Evolutionary conservation across 495 filamentous ascomycete species (phyloP), one percentile per base, ranked within the genome.

Genomic region (Neurospora sp.): DNA sequence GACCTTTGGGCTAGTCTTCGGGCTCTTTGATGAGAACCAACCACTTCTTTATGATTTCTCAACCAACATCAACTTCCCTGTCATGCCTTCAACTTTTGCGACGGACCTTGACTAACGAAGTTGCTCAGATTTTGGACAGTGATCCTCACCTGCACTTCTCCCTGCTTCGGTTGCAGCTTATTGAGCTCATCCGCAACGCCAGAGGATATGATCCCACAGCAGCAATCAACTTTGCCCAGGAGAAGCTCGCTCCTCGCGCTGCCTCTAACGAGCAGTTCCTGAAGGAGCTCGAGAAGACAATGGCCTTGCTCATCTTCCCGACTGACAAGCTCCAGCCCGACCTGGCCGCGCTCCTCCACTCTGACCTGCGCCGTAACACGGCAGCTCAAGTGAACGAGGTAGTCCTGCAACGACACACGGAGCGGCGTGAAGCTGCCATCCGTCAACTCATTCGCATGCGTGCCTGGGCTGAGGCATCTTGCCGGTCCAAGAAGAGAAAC

Each of bases 271-370:
- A 87, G 23, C 87, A 90, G 42, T 98, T 97, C 76, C 85, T 97
- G 9, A 88, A 92, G 73, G 94, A 97, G 75, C 87, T 99, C 23
- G 96, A 99, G 81, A 88, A 90, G 74, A 97, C 96, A 0, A 97
- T 99, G 89, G 91, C 93, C 2, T 89, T 99, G 59, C 84, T 98
- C 46, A 92, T 98, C 73, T 97, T 97, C 78, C 91, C 92, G 5
- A 86, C 88, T 37, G 80, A 85, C 35, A 92, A 88, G 71, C 86
- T 98, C 27, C 86, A 90, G 39, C 92, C 94, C 1, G 89, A 92
- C 62, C 86, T 98, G 38, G 88, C 90, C 16, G 88, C 88, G 23
- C 85, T 98, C 44, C 85, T 98, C 37, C 86, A 95, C 76, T 90
- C 94, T n/a, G 85, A 87, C 70, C 87, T 99, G n/a, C 90, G 96